phyloP scores from a whole-genome alignment of 345 rosid species.

The Fremontodendron californicum region DNA sequence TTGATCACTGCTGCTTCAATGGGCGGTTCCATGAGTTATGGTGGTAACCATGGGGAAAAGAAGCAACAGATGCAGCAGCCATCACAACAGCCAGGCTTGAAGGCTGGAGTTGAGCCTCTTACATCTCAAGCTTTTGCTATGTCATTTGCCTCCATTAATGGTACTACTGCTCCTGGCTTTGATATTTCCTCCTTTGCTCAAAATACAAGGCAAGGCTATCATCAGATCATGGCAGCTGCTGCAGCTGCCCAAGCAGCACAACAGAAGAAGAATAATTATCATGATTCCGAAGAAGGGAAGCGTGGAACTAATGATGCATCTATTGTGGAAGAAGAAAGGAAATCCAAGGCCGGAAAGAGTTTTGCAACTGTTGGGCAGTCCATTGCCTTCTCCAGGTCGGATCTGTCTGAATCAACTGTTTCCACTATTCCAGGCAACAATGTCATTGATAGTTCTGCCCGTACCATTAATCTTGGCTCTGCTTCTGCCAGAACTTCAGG shows the following conservation, averaged over 20 bases:
- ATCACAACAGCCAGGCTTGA: slow-evolving; percentile 45
- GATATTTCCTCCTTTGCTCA: slow-evolving; percentile 77
- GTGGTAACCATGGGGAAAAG: slow-evolving; percentile 61
- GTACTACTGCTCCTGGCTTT: slow-evolving; percentile 49
- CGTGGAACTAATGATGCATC: slow-evolving; percentile 42
- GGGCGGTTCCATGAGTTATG: slow-evolving; percentile 38
- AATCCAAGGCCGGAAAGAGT: slow-evolving; percentile 45
- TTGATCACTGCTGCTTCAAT: slow-evolving; percentile 54
- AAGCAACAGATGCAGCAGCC: slow-evolving; percentile 49
- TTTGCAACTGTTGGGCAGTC: slow-evolving; percentile 53
- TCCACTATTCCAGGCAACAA: slow-evolving; percentile 52
- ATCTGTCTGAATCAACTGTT: slow-evolving; percentile 50
- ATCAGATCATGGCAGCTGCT: slow-evolving; percentile 53
- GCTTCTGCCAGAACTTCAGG: slow-evolving; percentile 46
- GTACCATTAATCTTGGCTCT: slow-evolving; percentile 57
- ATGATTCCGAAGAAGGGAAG: slow-evolving; percentile 64
- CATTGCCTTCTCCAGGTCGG: slow-evolving; percentile 76
- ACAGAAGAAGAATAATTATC: slow-evolving; percentile 63
- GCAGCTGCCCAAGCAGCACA: slow-evolving; percentile 65
- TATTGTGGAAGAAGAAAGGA: slow-evolving; percentile 63
- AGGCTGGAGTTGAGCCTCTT: slow-evolving; percentile 55
- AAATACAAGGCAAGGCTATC: slow-evolving; percentile 58
- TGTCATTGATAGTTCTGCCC: slow-evolving; percentile 73
- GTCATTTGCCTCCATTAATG: slow-evolving; percentile 72
- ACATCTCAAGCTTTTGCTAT: slow-evolving; percentile 77